phyloP scores from a whole-genome alignment of 192 early-diverging fungal species.

The Coemansia sp. region DNA sequence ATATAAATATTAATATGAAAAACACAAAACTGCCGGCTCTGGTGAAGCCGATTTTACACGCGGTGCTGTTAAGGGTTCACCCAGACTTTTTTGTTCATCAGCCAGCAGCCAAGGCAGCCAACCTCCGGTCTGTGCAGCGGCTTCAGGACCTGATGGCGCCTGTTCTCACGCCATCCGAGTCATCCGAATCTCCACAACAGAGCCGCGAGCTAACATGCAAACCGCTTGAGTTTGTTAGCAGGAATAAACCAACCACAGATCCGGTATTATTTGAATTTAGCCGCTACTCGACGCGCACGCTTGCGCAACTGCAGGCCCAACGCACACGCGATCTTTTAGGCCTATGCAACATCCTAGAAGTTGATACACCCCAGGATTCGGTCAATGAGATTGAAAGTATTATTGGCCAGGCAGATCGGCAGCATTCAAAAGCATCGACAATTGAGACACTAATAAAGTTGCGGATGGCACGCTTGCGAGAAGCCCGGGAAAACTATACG shows the following conservation, averaged over 20 bases:
- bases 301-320: conserved; percentile 19
- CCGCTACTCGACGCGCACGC: background rate
- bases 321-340: conserved; percentile 33
- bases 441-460: conserved; percentile 9
- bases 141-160: conserved; percentile 40
- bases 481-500: conserved; percentile 29
- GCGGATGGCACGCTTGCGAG: conserved; percentile 31
- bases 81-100: conserved; percentile 43
- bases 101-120: conserved; percentile 28
- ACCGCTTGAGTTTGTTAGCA: conserved; percentile 18
- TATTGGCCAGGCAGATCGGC: conserved; percentile 1
- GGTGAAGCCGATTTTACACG: conserved; percentile 41
- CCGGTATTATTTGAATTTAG: conserved; percentile 29
- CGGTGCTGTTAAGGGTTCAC: conserved; percentile 40
- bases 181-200: background rate
- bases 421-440: background rate
- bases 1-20: conserved; percentile 6
- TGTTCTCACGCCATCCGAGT: conserved; percentile 7
- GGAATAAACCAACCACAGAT: background rate
- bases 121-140: conserved; percentile 45
- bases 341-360: conserved; percentile 22
- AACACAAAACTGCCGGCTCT: conserved; percentile 19
- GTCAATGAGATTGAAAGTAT: conserved; percentile 18
- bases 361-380: background rate
- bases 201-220: conserved; percentile 8